phyloP scores from a whole-genome alignment of 139 green algal genomes.

The Chlamydomonas sp. region DNA sequence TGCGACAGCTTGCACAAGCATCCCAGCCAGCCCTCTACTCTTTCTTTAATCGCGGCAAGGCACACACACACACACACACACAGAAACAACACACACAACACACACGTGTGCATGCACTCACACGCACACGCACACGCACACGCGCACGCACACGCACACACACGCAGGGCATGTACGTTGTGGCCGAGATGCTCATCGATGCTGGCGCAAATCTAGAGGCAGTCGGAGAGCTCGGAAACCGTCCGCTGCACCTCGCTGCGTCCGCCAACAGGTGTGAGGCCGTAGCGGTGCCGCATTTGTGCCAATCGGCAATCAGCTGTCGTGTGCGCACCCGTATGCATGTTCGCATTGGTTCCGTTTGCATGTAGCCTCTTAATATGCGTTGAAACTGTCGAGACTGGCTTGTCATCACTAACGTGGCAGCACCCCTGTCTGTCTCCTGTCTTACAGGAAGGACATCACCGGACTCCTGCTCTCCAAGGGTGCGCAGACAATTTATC shows the following conservation, averaged over 20 bases:
- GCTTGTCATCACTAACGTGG: not conserved
- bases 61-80: no score
- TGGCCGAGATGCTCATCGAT: constrained; percentile 26
- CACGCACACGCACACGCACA: not conserved
- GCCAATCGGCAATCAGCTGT: not conserved
- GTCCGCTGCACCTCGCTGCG: constrained; percentile 46
- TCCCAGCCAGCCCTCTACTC: no score
- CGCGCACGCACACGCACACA: not conserved
- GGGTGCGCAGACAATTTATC: constrained; percentile 28
- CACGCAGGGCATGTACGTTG: constrained; percentile 15
- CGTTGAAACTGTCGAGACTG: not conserved
- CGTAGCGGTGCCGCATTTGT: not conserved
- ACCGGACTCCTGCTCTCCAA: constrained; percentile 18
- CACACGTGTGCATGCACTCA: no score
- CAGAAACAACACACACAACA: no score
- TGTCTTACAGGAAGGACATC: not conserved
- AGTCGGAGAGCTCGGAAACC: constrained; percentile 42
- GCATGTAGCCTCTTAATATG: not conserved
- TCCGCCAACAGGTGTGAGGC: constrained; percentile 22
- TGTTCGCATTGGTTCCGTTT: not conserved
- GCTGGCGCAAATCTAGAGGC: constrained; percentile 43
- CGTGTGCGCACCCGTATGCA: not conserved
- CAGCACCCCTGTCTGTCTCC: not conserved
- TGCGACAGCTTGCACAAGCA: no score
- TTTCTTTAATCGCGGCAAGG: no score